Evolutionary conservation across 176 grass and related monocot genomes (phyloP).

Genomic region (Oryza glaberrima): DNA sequence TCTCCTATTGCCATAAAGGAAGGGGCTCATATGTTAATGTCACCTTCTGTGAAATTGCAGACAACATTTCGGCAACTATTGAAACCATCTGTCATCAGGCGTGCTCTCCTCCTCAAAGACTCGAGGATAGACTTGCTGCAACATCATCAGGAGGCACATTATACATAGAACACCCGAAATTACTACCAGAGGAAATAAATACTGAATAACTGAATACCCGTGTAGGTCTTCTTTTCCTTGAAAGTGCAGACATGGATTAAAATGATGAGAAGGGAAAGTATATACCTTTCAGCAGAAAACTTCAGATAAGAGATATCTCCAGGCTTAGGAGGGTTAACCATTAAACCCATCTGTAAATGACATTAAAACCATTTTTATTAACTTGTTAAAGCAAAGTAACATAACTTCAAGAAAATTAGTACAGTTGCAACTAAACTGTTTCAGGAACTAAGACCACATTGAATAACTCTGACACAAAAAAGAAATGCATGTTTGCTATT

Average conservation of each 20-base stretch:
- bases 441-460: not conserved
- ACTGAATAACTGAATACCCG: not conserved
- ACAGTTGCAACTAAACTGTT: constrained; percentile 20
- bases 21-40: not conserved
- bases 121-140: constrained; percentile 80
- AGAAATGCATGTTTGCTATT: not conserved
- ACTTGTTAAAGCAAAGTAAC: constrained; percentile 21
- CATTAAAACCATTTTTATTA: constrained; percentile 25
- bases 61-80: constrained; percentile 98
- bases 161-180: constrained; percentile 25
- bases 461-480: not conserved
- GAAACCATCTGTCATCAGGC: constrained; percentile 95
- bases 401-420: constrained; percentile 11
- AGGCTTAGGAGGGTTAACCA: constrained; percentile 98
- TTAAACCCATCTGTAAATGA: constrained; percentile 81
- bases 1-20: not conserved
- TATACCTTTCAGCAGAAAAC: constrained; percentile 80
- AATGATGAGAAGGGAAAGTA: constrained; percentile 8
- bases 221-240: constrained; percentile 4
- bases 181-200: not conserved
- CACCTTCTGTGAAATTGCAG: constrained; percentile 99
- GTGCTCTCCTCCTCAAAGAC: constrained; percentile 91
- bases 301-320: constrained; percentile 92
- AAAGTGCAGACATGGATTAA: constrained; percentile 30
- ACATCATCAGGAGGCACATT: constrained; percentile 42